Evolutionary conservation across 2,329 filamentous ascomycete genomes (phyloP), one percentile per base, ranked within the genome.

Genomic region (Aspergillus fumigatiaffinis): DNA sequence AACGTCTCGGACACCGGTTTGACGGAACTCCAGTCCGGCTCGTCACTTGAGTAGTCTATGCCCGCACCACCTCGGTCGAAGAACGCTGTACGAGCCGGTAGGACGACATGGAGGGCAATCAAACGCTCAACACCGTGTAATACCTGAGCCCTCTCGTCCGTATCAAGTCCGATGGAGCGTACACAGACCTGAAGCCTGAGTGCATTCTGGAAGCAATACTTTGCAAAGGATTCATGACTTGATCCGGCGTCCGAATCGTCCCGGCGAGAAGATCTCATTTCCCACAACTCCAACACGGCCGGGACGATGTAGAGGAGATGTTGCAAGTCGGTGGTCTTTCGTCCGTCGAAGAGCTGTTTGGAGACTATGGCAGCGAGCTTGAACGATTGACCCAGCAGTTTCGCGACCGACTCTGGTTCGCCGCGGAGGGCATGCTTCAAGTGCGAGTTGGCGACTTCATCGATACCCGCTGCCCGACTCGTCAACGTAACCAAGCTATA

Each of bases 71-170:
- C 68, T 58, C 69, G 62, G 8, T 68, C 66, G 48, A 74, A 72
- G 60, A 77, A 78, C 5, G 65, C 63, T 4, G 66, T 67, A 26
- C 76, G 74, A 5, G 73, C 66, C 7, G 75, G 76, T 4, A 77
- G 66, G 1, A 78, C 63, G n/a, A 77, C 69, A 65, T 77, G 75
- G 35, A 77, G 66, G 9, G 72, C 75, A 54, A 75, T 69, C 9
- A 73, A 61, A 48, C 71, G 68, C 58, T 76, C 74, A 50, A 77
- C 58, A 8, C 68, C 64, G 54, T 70, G 68, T 14, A 71, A 56
- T 2, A 75, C 66, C 29, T 68, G 67, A 20, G 63, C 59, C 44
- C 63, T 68, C 50, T 73, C 71, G 50, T 70, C 69, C 8, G 67
- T 71, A 28, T 71, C 68, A 12, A 70, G 63, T 23, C 64, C 64